Percentiles rank a stretch among this genome's conserved stretches.
These are phyloP conservation scores for Bondarzewia mesenterica DNA, from an alignment of 1,284 basidiomycete genomes.

Conservation along the genomic window DNA sequence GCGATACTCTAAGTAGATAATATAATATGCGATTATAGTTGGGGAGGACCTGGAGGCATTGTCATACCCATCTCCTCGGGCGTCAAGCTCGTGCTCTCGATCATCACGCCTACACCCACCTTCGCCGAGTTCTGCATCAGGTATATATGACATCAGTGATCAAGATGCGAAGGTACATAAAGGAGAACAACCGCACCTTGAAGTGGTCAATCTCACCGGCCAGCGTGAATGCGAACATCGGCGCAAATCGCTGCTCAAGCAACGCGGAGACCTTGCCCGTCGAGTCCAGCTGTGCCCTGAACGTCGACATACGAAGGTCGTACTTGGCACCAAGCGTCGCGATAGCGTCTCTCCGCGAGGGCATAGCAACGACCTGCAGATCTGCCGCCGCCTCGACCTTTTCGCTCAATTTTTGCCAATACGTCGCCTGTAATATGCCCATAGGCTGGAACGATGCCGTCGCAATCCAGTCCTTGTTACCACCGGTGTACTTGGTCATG, in stretches of 20 bases:
- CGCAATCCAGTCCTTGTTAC: conserved; percentile 81
- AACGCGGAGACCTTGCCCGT: conserved; percentile 92
- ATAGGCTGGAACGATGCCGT: conserved; percentile 87
- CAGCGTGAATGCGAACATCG: conserved; percentile 91
- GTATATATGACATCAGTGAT: conserved; percentile 5
- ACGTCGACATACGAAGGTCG: conserved; percentile 90
- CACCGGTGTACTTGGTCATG: conserved; percentile 78
- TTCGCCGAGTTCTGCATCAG: conserved; percentile 74
- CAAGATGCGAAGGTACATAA: not conserved
- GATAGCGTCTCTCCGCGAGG: conserved; percentile 80
- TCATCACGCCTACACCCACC: conserved; percentile 94
- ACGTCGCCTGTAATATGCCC: conserved; percentile 87
- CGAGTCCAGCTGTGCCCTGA: conserved; percentile 88
- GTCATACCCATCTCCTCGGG: conserved; percentile 74
- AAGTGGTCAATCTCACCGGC: conserved; percentile 98
- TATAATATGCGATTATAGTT: not conserved
- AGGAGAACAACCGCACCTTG: conserved; percentile 56
- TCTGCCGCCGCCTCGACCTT: conserved; percentile 99
- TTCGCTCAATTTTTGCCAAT: conserved; percentile 94
- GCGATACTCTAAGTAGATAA: conserved; percentile 1
- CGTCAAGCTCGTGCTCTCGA: conserved; percentile 75
- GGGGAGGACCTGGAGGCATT: conserved; percentile 10
- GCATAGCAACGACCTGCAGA: conserved; percentile 75
- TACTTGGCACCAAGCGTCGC: conserved; percentile 95
- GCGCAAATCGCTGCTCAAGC: conserved; percentile 93